phyloP scores from a whole-genome alignment of 441 rosid genomes.

The Populus hybrid region DNA sequence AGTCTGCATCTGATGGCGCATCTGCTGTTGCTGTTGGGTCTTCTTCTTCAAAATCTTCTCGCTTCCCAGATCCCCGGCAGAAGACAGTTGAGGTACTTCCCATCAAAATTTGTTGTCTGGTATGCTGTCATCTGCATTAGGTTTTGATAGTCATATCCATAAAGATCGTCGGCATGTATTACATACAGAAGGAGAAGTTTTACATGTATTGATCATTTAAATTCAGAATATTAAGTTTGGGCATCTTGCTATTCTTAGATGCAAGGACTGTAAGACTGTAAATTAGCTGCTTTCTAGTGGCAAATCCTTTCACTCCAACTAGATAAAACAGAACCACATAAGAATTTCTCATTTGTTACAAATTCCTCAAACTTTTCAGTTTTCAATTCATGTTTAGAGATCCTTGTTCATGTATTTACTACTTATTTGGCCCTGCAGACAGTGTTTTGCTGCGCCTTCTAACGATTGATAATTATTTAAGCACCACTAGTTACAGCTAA shows the following conservation, averaged over 20 bases:
- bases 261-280: neutral
- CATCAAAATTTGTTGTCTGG: neutral
- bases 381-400: constrained; percentile 7
- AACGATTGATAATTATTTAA: neutral
- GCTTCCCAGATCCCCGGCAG: constrained; percentile 28
- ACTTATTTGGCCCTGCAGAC: neutral
- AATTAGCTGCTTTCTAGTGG: neutral
- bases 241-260: neutral
- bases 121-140: neutral
- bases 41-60: constrained; percentile 33
- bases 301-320: too few species aligned
- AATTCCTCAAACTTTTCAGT: neutral
- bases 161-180: neutral
- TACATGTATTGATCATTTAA: neutral
- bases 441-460: neutral
- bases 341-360: neutral
- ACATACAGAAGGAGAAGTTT: neutral
- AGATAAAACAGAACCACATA: neutral
- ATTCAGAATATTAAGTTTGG: neutral
- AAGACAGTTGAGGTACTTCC: constrained; percentile 22
- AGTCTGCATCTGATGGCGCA: constrained; percentile 27
- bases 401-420: constrained; percentile 12
- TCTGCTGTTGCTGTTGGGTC: constrained; percentile 31
- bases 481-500: constrained; percentile 1
- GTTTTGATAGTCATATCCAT: neutral